These are phyloP conservation scores for Boletus pseudo-olivaceus DNA, from an alignment of 768 basidiomycete genomes.

Conservation along the genomic window DNA sequence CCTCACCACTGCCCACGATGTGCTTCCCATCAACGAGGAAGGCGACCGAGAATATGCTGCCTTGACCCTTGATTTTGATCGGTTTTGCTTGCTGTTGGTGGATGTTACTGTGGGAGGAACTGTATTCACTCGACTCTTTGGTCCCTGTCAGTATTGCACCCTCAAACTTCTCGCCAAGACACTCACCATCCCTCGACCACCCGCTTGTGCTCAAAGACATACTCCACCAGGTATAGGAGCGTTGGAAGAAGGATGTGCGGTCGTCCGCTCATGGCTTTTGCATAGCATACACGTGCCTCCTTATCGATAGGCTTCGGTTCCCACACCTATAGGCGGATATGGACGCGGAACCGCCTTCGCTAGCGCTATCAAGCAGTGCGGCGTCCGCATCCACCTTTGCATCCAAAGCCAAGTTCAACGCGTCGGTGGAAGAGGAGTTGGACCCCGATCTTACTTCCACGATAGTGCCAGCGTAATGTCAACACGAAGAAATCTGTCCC, in stretches of 20 bases:
- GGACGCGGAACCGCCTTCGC: conserved; percentile 22
- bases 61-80: neutral
- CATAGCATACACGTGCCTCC: neutral
- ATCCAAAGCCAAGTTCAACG: conserved; percentile 4
- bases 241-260: neutral
- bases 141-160: neutral
- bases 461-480: neutral
- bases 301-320: neutral
- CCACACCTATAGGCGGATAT: neutral
- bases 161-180: neutral
- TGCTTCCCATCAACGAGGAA: neutral
- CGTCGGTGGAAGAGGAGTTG: conserved; percentile 9
- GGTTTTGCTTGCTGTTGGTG: neutral
- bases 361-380: too few relatives aligned
- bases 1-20: neutral
- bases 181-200: neutral
- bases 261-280: neutral
- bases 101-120: neutral
- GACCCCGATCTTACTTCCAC: neutral
- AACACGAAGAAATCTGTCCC: conserved; percentile 2
- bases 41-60: neutral
- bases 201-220: neutral
- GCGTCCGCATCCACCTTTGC: neutral
- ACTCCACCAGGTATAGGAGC: neutral
- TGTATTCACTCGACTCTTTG: neutral